These are phyloP conservation scores for Pseudocercospora ulei DNA, from an alignment of 2,329 filamentous ascomycete species.

Conservation along the genomic window DNA sequence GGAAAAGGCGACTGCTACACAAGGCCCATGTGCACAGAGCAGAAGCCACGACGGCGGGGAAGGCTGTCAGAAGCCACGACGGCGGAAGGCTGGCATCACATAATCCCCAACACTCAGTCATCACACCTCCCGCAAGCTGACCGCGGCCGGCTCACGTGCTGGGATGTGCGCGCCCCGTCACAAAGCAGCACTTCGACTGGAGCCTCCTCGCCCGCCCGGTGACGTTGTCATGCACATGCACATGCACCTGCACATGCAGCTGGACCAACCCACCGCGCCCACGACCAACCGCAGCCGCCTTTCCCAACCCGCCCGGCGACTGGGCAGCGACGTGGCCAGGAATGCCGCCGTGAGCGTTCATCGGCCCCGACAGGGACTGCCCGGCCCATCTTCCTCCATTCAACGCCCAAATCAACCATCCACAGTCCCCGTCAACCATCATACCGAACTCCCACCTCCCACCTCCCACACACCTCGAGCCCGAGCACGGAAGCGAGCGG, in stretches of 20 bases:
- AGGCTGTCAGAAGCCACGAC: no score
- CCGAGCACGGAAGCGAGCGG: no score
- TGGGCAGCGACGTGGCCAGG: neutral
- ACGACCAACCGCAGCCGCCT: neutral
- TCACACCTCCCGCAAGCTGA: neutral
- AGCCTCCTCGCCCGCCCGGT: neutral
- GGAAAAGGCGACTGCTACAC: neutral
- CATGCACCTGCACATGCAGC: no score
- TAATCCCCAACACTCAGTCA: no score
- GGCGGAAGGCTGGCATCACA: no score
- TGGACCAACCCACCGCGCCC: neutral
- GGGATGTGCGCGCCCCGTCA: neutral
- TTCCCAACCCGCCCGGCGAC: neutral
- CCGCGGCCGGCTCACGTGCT: neutral
- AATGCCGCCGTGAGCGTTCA: neutral
- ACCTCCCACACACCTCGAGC: no score
- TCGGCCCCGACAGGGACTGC: constrained; percentile 1
- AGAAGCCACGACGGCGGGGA: neutral
- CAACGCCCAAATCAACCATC: no score
- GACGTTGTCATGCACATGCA: constrained; percentile 1
- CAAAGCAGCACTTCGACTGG: neutral
- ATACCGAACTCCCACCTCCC: no score
- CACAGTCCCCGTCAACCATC: no score
- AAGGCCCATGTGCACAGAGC: constrained; percentile 3
- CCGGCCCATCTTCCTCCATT: neutral